phyloP scores from a whole-genome alignment of 176 grass and related monocot genomes.

The Raddia distichophylla region DNA sequence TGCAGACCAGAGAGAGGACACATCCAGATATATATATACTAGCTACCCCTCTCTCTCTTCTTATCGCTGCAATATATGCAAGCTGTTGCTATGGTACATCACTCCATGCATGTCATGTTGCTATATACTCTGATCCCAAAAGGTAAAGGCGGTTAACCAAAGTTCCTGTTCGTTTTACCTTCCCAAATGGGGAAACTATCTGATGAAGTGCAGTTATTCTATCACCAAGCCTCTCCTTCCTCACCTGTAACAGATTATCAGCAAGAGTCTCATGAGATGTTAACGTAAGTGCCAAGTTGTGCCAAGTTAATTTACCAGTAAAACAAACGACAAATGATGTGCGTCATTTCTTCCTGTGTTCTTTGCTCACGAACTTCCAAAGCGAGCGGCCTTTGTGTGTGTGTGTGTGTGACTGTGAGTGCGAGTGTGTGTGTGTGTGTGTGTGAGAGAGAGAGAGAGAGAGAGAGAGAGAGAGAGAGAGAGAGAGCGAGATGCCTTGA shows the following conservation, averaged over 20 bases:
- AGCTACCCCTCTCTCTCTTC: background rate
- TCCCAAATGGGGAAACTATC: slow-evolving; percentile 93
- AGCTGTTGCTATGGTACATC: background rate
- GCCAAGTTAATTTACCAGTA: background rate
- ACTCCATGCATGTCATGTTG: slow-evolving; percentile 6
- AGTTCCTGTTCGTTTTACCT: slow-evolving; percentile 44
- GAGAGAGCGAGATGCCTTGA: slow-evolving; percentile 6
- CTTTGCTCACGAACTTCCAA: slow-evolving; percentile 33
- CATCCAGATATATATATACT: slow-evolving; percentile 20
- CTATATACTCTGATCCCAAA: background rate
- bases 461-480: slow-evolving; percentile 5
- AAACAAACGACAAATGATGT: slow-evolving; percentile 13
- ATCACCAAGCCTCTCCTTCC: slow-evolving; percentile 89
- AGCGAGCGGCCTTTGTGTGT: background rate
- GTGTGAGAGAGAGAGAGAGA: too few relatives aligned
- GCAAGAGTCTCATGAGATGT: background rate
- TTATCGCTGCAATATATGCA: background rate
- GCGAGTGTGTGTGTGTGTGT: background rate
- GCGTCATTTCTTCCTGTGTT: background rate
- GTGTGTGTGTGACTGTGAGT: background rate
- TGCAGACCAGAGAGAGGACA: background rate
- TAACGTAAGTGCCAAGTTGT: background rate
- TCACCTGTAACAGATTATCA: slow-evolving; percentile 59
- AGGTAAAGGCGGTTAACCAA: background rate
- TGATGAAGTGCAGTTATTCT: slow-evolving; percentile 93